Evolutionary conservation across 2,329 filamentous ascomycete species (phyloP).

Genomic region (Pseudogymnoascus sp.): DNA sequence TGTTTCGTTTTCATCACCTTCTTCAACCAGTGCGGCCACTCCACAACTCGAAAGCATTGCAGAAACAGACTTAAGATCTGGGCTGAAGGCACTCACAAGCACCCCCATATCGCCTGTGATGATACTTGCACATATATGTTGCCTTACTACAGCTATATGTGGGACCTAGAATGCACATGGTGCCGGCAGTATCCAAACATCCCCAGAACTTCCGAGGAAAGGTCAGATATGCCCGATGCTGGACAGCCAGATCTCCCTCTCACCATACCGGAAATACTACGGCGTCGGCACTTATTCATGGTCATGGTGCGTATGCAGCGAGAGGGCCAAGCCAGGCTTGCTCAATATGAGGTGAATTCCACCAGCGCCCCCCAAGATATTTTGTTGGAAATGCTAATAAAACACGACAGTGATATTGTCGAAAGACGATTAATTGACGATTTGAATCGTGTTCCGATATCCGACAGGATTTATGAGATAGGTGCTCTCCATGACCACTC

Average conservation of each 20-base stretch:
- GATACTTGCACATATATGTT: neutral
- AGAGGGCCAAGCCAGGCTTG: neutral
- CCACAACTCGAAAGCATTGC: neutral
- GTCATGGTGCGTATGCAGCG: neutral
- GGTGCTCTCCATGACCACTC: neutral
- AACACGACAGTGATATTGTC: neutral
- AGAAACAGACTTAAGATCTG: neutral
- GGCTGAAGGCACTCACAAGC: neutral
- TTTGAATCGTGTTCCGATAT: neutral
- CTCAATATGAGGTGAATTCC: neutral
- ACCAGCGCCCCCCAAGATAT: neutral
- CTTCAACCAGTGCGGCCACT: conserved; percentile 1
- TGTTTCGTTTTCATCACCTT: conserved; percentile 4
- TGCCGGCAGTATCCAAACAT: neutral
- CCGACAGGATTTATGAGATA: neutral
- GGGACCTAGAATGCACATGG: neutral
- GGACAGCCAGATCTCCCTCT: neutral
- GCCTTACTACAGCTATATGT: neutral
- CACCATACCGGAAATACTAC: neutral
- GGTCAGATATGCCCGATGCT: neutral
- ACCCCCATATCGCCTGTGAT: neutral
- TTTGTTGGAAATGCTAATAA: neutral
- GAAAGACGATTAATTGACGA: neutral
- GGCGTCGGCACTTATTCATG: neutral
- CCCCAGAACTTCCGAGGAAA: neutral